Conservation (phyloP, 352 stramenopile species). For the Pythium sp. region DNA sequence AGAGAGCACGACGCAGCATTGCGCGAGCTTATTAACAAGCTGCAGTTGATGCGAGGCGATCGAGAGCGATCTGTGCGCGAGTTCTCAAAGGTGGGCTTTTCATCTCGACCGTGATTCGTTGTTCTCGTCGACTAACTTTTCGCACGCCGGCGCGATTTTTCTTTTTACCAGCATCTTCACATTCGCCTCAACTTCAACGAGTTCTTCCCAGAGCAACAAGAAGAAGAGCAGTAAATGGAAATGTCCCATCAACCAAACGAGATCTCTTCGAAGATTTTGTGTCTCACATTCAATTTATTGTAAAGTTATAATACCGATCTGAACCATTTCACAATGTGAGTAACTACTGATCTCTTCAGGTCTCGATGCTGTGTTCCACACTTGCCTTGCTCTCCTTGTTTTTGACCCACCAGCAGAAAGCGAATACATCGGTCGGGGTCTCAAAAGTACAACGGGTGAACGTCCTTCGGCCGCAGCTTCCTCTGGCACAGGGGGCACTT, state of each 20-base stretch:
- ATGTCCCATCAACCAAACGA: background rate
- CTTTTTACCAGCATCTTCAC: conserved; percentile 41
- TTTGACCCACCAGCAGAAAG: background rate
- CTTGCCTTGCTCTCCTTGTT: background rate
- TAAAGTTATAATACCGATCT: conserved; percentile 2
- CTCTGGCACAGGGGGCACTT: conserved; percentile 81
- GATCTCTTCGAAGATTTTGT: background rate
- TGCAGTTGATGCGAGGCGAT: conserved; percentile 24
- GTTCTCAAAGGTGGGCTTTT: conserved; percentile 39
- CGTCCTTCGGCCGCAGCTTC: conserved; percentile 55
- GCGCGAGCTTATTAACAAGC: conserved; percentile 20
- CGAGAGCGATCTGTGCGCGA: conserved; percentile 29
- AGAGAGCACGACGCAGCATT: conserved; percentile 25
- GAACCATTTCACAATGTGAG: background rate
- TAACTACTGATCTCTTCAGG: background rate
- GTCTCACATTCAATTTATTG: conserved; percentile 7
- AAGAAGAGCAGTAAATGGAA: background rate
- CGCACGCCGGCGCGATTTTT: background rate
- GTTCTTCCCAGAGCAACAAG: conserved; percentile 24
- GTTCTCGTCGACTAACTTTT: conserved; percentile 11
- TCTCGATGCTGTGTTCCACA: background rate
- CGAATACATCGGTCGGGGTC: background rate
- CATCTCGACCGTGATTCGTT: background rate
- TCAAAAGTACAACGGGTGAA: conserved; percentile 83
- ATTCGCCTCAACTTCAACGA: conserved; percentile 60